Evolutionary conservation across 2,329 filamentous ascomycete species (phyloP).

Genomic region (Mycosphaerelloides madeirae): DNA sequence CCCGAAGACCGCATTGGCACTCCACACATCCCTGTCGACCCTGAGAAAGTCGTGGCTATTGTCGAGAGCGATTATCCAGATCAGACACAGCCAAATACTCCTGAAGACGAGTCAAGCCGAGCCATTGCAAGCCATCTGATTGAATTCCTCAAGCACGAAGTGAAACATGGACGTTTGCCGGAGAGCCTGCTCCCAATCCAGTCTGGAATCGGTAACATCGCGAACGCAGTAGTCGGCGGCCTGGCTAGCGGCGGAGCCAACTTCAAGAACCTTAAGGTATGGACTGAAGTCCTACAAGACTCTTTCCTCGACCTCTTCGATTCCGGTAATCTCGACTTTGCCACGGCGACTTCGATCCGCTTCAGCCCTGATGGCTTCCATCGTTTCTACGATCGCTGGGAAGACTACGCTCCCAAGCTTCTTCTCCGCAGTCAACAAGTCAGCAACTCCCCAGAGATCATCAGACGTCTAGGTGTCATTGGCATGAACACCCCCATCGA

Average conservation of each 20-base stretch:
- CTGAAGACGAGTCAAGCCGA: conserved; percentile 67
- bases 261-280: conserved; percentile 83
- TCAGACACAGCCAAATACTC: conserved; percentile 66
- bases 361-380: conserved; percentile 89
- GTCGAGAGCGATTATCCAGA: conserved; percentile 83
- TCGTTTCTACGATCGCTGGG: conserved; percentile 84
- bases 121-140: conserved; percentile 76
- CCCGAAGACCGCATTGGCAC: conserved; percentile 84
- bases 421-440: conserved; percentile 84
- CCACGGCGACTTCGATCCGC: conserved; percentile 82
- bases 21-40: conserved; percentile 75
- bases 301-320: conserved; percentile 92
- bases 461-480: conserved; percentile 78
- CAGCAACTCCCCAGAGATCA: conserved; percentile 86
- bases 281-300: conserved; percentile 91
- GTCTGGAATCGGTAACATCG: conserved; percentile 88
- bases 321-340: conserved; percentile 80
- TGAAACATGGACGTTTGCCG: conserved; percentile 70
- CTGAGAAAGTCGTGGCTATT: conserved; percentile 77
- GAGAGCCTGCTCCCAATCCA: conserved; percentile 74
- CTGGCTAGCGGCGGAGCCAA: conserved; percentile 67
- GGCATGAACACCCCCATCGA: conserved; percentile 95
- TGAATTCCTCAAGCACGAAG: conserved; percentile 82
- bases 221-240: conserved; percentile 84
- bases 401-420: conserved; percentile 72